Evolutionary conservation across 331 rosid species (phyloP), one percentile per base, ranked within the genome.

Genomic region (Quercus tomentella): DNA sequence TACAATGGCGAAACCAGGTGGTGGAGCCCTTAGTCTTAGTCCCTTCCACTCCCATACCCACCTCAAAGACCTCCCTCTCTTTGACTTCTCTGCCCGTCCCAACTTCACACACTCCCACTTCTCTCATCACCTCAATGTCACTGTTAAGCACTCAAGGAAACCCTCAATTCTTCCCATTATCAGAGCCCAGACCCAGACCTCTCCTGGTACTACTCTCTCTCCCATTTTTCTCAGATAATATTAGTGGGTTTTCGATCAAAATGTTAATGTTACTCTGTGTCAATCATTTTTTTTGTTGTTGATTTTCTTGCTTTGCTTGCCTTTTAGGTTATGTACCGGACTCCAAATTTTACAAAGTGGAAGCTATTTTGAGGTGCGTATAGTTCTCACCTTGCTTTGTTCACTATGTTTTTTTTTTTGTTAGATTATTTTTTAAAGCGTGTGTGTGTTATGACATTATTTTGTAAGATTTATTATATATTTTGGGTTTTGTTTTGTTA

Each of bases 311-410:
- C 45, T 51, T 55, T 76, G 65, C 70, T 73, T 67, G 77, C 74
- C 76, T 81, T 35, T 66, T 83, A 87, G 98, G 73, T 51, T 90
- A 89, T 84, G 58, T 79, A 71, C 96, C 97, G 16, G 91, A 88
- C 78, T 85, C 97, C 43, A 56, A 95, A 70, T 93, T 91, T 84
- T 95, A 91, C 88, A 91, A 93, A 86, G 90, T 95, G 82, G 99
- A 93, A 90, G 99, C 98, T 12, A 90, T 95, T 86, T 83, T 95
- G 74, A 90, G 97, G 98, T 92, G 79, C 52, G 55, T 35, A 11
- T 35, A 1, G 56, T 57, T 54, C 70, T 30, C 61, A 28, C 28
- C 71, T 56, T 10, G 45, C 23, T 23, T 49, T 33, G 1, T 52
- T 57, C 62, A 41, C 3, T 37, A 37, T 21, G 73, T 31, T 28